These are phyloP conservation scores for Euclidium syriacum DNA, from an alignment of 345 rosid species.

Conservation along the genomic window DNA sequence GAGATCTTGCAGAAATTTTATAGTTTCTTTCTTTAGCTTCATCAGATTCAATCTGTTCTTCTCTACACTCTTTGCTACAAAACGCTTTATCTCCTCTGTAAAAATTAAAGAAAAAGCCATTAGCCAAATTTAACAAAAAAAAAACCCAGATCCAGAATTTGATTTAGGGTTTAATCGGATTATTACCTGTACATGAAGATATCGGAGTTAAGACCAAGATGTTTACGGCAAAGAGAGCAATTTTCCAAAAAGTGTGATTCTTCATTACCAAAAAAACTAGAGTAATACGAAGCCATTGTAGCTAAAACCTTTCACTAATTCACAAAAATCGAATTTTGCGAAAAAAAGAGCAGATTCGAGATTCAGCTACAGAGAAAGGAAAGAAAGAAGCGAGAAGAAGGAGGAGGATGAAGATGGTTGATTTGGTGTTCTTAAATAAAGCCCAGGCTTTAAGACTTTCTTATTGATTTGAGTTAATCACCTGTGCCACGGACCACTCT, in stretches of 20 bases:
- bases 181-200: conserved; percentile 96
- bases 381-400: neutral
- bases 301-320: neutral
- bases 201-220: conserved; percentile 58
- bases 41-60: conserved; percentile 70
- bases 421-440: conserved; percentile 19
- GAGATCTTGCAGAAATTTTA: conserved; percentile 49
- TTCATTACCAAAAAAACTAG: conserved; percentile 10
- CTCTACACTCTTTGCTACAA: conserved; percentile 86
- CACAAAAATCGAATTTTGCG: neutral
- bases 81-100: conserved; percentile 83
- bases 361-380: conserved; percentile 4
- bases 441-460: conserved; percentile 11
- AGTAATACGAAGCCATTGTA: conserved; percentile 31
- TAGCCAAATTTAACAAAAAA: neutral
- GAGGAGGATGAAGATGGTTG: conserved; percentile 10
- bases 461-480: conserved; percentile 15
- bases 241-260: conserved; percentile 71
- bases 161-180: neutral
- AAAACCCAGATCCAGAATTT: conserved; percentile 1
- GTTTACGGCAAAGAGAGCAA: conserved; percentile 68
- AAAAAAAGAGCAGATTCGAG: neutral
- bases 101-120: neutral
- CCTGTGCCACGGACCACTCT: neutral
- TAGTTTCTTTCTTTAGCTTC: conserved; percentile 55